A percentile compares a stretch with the other conserved stretches of the same genome.
Evolutionary conservation across 345 rosid genomes (phyloP).

Genomic region (Turritis glabra): DNA sequence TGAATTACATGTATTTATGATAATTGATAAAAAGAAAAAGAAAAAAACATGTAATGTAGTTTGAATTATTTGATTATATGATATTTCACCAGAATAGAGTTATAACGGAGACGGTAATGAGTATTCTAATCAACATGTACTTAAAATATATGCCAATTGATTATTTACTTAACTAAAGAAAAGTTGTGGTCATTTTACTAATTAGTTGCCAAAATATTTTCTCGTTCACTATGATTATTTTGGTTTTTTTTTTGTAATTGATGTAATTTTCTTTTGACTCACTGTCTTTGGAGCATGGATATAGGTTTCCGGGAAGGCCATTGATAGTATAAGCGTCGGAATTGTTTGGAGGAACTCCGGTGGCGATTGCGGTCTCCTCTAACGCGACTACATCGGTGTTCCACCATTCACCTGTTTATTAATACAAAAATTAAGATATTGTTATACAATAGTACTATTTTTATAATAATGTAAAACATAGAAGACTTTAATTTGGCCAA

Average conservation of each 20-base stretch:
- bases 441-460: not conserved
- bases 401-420: constrained; percentile 86
- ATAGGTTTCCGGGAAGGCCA: constrained; percentile 86
- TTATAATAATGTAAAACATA: not conserved
- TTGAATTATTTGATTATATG: not conserved
- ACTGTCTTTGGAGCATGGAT: constrained; percentile 71
- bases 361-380: constrained; percentile 52
- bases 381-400: constrained; percentile 69
- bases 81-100: not conserved
- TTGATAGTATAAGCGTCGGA: constrained; percentile 89
- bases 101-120: not conserved
- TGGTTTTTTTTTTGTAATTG: not conserved
- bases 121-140: not conserved
- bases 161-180: not conserved
- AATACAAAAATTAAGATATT: not conserved
- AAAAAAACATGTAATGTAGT: not conserved
- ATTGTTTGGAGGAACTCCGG: constrained; percentile 56
- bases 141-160: not conserved
- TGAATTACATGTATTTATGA: not conserved
- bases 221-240: not conserved
- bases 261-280: constrained; percentile 13
- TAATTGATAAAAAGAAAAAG: too few relatives aligned
- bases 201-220: not conserved
- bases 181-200: not conserved
- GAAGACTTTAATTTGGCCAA: not conserved